A percentile compares a stretch with the other conserved stretches of the same genome.
Evolutionary conservation across 495 filamentous ascomycete genomes (phyloP).

Genomic region (Trichoderma erinaceum): DNA sequence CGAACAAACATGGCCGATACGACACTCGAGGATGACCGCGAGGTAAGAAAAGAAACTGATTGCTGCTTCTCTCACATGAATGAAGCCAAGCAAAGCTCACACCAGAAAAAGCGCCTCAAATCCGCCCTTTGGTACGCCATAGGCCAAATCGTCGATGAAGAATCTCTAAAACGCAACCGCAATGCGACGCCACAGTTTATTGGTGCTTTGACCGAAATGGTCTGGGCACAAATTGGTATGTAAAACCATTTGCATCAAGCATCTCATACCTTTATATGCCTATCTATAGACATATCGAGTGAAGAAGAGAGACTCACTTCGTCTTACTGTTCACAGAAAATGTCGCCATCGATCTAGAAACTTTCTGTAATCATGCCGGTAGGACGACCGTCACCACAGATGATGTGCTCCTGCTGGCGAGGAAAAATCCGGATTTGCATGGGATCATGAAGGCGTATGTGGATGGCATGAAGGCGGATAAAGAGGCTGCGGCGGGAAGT

Average conservation of each 20-base stretch:
- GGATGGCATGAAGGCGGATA: conserved; percentile 53
- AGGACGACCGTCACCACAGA: conserved; percentile 72
- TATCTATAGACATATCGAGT: too few relatives aligned
- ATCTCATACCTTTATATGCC: not conserved
- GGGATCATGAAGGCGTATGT: conserved; percentile 62
- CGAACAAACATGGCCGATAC: conserved; percentile 9
- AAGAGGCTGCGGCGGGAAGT: conserved; percentile 5
- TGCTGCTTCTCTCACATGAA: not conserved
- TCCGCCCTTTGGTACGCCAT: conserved; percentile 87
- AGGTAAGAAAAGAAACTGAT: not conserved
- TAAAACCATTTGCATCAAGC: conserved; percentile 21
- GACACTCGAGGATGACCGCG: conserved; percentile 8
- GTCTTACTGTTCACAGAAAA: conserved; percentile 49
- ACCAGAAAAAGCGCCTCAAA: conserved; percentile 67
- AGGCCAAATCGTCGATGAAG: conserved; percentile 84
- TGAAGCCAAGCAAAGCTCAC: not conserved
- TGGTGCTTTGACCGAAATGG: conserved; percentile 82
- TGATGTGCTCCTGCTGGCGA: conserved; percentile 79
- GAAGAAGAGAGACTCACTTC: not conserved
- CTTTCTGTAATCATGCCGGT: conserved; percentile 83
- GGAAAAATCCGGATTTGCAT: conserved; percentile 79
- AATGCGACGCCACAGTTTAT: conserved; percentile 97
- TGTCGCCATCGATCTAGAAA: conserved; percentile 67
- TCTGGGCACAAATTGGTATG: conserved; percentile 82
- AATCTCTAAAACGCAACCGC: conserved; percentile 64